Evolutionary conservation across 2,329 filamentous ascomycete species (phyloP).

Genomic region (Neurospora crassa): DNA sequence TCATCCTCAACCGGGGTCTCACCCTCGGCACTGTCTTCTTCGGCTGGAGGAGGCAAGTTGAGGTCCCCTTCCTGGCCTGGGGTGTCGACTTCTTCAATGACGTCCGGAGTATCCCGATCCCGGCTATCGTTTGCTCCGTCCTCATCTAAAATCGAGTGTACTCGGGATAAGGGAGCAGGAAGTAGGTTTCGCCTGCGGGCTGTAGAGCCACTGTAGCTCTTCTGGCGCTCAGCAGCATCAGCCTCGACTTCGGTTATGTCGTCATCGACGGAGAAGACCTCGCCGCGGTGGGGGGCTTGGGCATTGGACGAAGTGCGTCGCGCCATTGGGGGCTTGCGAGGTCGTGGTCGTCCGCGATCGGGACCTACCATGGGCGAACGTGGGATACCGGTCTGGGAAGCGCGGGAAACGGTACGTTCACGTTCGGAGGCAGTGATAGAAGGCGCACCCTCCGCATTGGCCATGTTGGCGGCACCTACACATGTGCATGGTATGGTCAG

Average conservation of each 20-base stretch:
- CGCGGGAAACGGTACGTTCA: slow-evolving; percentile 30
- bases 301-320: slow-evolving; percentile 65
- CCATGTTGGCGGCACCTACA: slow-evolving; percentile 2
- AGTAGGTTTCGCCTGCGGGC: slow-evolving; percentile 29
- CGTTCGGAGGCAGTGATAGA: slow-evolving; percentile 24
- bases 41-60: slow-evolving; percentile 10
- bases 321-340: slow-evolving; percentile 63
- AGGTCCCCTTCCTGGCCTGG: slow-evolving; percentile 6
- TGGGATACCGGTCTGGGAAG: slow-evolving; percentile 22
- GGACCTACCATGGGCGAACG: slow-evolving; percentile 36
- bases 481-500: slow-evolving; percentile 4
- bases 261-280: slow-evolving; percentile 86
- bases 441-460: slow-evolving; percentile 20
- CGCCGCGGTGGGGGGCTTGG: slow-evolving; percentile 67
- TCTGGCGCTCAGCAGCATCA: slow-evolving; percentile 45
- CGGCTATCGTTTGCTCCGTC: slow-evolving; percentile 14
- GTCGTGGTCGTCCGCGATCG: slow-evolving; percentile 41
- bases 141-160: slow-evolving; percentile 21
- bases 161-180: slow-evolving; percentile 21
- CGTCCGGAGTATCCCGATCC: slow-evolving; percentile 7
- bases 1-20: slow-evolving; percentile 28
- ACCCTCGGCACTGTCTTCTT: slow-evolving; percentile 26
- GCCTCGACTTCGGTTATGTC: slow-evolving; percentile 70
- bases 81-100: slow-evolving; percentile 12
- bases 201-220: slow-evolving; percentile 24